These are phyloP conservation scores for Epichloe brachyelytri DNA, from an alignment of 2,329 filamentous ascomycete species.

Conservation along the genomic window DNA sequence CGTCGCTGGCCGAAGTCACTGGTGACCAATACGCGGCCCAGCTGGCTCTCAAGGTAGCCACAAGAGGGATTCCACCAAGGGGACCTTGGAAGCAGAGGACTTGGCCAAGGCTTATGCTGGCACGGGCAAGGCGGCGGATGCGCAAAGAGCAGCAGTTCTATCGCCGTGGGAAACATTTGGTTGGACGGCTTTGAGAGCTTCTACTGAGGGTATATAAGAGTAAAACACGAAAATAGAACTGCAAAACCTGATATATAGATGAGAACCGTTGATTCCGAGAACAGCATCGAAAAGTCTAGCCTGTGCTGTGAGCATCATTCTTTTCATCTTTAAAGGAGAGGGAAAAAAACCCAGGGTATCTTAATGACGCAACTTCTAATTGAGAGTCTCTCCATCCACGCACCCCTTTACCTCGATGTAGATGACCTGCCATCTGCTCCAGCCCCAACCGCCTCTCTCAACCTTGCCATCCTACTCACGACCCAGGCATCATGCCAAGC, in stretches of 20 bases:
- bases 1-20: conserved; percentile 50
- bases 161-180: conserved; percentile 63
- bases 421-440: background rate
- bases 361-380: background rate
- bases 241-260: background rate
- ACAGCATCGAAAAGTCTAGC: too few relatives aligned
- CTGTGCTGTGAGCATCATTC: too few relatives aligned
- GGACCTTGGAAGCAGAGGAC: conserved; percentile 53
- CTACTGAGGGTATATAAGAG: conserved; percentile 13
- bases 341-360: too few relatives aligned
- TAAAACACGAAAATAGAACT: conserved; percentile 8
- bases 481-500: conserved; percentile 67
- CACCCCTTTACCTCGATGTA: background rate
- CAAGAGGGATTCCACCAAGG: conserved; percentile 58
- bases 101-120: conserved; percentile 63
- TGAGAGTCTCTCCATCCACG: conserved; percentile 2
- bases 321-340: too few relatives aligned
- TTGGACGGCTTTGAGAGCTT: conserved; percentile 44
- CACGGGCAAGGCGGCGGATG: conserved; percentile 57
- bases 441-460: conserved; percentile 45
- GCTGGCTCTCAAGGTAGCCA: conserved; percentile 72
- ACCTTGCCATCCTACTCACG: conserved; percentile 52
- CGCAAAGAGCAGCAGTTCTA: conserved; percentile 63
- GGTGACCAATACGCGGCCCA: conserved; percentile 46
- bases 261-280: background rate